Base-by-base conservation (phyloP, 306 rosid genomes). In the Trichosanthes truncata region DNA sequence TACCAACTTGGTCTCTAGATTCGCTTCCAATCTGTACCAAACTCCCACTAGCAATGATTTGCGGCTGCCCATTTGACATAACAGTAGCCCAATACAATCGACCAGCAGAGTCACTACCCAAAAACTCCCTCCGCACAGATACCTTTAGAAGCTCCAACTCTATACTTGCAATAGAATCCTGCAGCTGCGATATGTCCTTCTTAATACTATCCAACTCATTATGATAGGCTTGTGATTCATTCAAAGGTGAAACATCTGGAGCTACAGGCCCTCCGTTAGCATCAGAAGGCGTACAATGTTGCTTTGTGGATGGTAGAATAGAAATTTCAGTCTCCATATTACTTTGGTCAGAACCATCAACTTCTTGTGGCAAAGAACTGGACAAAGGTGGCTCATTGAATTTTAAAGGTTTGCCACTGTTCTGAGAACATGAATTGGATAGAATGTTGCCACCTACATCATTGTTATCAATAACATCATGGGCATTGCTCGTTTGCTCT, bases 91-190 rank as follows among this genome's bases (percentile, higher is more conserved):
- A 96, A 82, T 93, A 93, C 79, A 91, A 74, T 66, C 93, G 82
- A 83, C 97, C 94, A 61, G 84, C 78, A 60, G 92, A 90, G 85
- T 96, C 99, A 76, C 60, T 81, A 36, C 99, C 99, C 85, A 96
- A 75, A 83, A 88, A 90, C 78, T 96, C 99, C 85, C 93, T 89
- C 41, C 98, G 91, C 60, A 88, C 85, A 57, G 92, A 90, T 23
- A 91, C 83, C 91, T 84, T 96, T 51, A 82, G 78, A 49, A 93
- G 90, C 85, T 90, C 94, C 35, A 82, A 88, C 83, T 86, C 94
- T 65, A 76, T 57, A 74, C 81, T 63, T 49, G 88, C 72, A 33
- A 96, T 87, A 79, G 96, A 90, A 51, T 93, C 96, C 69, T 90
- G 90, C 80, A 91, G 83, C 38, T 74, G 81, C 31, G 87, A 81